phyloP scores from a whole-genome alignment of 257 asterid genomes.

The Ehretia macrophylla region DNA sequence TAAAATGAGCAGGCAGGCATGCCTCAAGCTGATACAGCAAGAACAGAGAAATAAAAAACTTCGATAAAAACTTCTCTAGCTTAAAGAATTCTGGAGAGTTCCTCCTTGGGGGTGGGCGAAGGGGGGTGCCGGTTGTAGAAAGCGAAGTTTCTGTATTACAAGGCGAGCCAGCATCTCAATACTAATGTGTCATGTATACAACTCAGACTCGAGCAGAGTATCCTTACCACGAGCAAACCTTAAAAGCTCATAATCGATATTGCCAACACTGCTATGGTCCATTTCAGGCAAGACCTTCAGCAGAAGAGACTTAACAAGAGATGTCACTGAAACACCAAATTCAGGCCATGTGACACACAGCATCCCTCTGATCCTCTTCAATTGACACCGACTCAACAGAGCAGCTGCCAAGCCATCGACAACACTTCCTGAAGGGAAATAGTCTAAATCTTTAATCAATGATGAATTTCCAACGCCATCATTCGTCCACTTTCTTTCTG shows the following conservation, averaged over 20 bases:
- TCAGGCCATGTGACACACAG: slow-evolving; percentile 86
- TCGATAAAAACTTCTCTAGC: too few species aligned
- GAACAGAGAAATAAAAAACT: too few species aligned
- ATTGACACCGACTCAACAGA: slow-evolving; percentile 63
- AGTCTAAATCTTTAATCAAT: slow-evolving; percentile 52
- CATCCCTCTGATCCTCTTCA: slow-evolving; percentile 68
- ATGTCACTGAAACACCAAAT: slow-evolving; percentile 53
- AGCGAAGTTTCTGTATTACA: too few species aligned
- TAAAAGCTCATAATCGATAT: slow-evolving; percentile 40
- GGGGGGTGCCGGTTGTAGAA: too few species aligned
- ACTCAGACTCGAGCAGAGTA: slow-evolving; percentile 51
- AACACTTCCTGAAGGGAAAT: slow-evolving; percentile 92
- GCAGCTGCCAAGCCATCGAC: slow-evolving; percentile 90
- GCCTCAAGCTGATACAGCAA: too few species aligned
- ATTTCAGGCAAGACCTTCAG: slow-evolving; percentile 44
- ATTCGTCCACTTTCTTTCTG: slow-evolving; percentile 38
- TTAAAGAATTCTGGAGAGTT: too few species aligned
- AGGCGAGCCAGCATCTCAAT: not conserved
- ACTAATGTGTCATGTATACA: slow-evolving; percentile 58
- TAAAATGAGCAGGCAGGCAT: too few species aligned
- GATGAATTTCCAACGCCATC: slow-evolving; percentile 24
- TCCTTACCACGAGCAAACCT: slow-evolving; percentile 47
- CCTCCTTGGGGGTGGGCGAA: too few species aligned
- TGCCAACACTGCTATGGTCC: slow-evolving; percentile 29
- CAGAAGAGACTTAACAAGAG: slow-evolving; percentile 55